These are phyloP conservation scores for Kwoniella newhampshirensis DNA, from an alignment of 768 basidiomycete genomes.

Conservation along the genomic window DNA sequence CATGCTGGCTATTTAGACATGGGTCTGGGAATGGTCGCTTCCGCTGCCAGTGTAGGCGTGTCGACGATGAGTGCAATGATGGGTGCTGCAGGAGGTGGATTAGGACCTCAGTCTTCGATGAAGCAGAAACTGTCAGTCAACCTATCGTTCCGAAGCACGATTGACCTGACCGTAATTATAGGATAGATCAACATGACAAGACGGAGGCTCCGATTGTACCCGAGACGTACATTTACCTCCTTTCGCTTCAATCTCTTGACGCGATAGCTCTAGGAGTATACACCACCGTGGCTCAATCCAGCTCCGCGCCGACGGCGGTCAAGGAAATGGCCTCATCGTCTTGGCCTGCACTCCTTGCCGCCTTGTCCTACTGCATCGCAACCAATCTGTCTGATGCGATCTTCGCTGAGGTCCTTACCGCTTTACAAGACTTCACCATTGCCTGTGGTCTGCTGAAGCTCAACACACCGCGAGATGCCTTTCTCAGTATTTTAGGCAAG, in stretches of 20 bases:
- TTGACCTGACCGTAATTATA: slow-evolving; percentile 46
- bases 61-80: slow-evolving; percentile 86
- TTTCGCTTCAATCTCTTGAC: slow-evolving; percentile 82
- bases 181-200: slow-evolving; percentile 98
- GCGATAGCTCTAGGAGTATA: slow-evolving; percentile 87
- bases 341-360: slow-evolving; percentile 91
- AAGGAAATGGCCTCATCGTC: slow-evolving; percentile 79
- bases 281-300: slow-evolving; percentile 42
- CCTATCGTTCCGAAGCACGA: no score
- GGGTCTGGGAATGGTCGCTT: slow-evolving; percentile 70
- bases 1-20: slow-evolving; percentile 46
- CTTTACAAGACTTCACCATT: slow-evolving; percentile 79
- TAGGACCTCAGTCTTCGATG: slow-evolving; percentile 70
- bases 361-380: slow-evolving; percentile 80
- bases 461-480: slow-evolving; percentile 84
- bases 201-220: slow-evolving; percentile 91
- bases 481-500: slow-evolving; percentile 84
- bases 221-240: slow-evolving; percentile 87
- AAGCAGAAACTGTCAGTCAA: slow-evolving; percentile 79
- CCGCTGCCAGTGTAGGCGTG: slow-evolving; percentile 76
- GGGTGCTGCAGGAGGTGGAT: slow-evolving; percentile 66
- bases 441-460: slow-evolving; percentile 87
- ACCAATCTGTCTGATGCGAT: slow-evolving; percentile 90
- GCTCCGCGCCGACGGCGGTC: slow-evolving; percentile 59
- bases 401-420: slow-evolving; percentile 79